Percentiles rank a stretch among this genome's conserved stretches.
Conservation (phyloP, 768 basidiomycete genomes). For the Lactarius sanguifluus region DNA sequence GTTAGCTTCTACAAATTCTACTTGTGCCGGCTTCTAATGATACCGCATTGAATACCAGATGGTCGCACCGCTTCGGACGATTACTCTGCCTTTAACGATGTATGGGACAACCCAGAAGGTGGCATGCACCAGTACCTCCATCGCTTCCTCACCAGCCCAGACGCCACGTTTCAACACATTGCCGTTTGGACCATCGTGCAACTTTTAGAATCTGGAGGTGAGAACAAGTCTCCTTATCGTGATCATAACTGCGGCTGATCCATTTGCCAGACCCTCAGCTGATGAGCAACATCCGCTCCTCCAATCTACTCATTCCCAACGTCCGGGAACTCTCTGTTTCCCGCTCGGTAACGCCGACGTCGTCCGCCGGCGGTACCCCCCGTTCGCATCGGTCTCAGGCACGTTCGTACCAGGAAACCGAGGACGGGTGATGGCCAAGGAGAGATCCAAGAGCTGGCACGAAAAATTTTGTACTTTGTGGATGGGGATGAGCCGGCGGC, state of each 20-base stretch:
- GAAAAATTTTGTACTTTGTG: slow-evolving; percentile 84
- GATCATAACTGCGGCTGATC: slow-evolving; percentile 6
- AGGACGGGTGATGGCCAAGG: slow-evolving; percentile 82
- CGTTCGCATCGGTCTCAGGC: slow-evolving; percentile 64
- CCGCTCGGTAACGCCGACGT: slow-evolving; percentile 65
- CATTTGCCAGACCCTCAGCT: slow-evolving; percentile 71
- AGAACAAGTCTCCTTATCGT: slow-evolving; percentile 23
- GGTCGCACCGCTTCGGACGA: slow-evolving; percentile 77
- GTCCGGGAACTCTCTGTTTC: slow-evolving; percentile 82
- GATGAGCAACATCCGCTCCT: slow-evolving; percentile 86
- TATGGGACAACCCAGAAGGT: slow-evolving; percentile 97
- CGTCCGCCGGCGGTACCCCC: slow-evolving; percentile 69
- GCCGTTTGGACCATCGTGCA: slow-evolving; percentile 99
- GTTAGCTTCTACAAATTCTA: slow-evolving; percentile 41
- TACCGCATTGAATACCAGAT: slow-evolving; percentile 45
- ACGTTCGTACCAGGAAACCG: slow-evolving; percentile 79
- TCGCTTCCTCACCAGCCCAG: slow-evolving; percentile 88
- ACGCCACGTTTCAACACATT: slow-evolving; percentile 99
- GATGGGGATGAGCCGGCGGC: slow-evolving; percentile 69
- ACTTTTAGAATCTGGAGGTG: slow-evolving; percentile 92
- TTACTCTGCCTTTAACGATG: slow-evolving; percentile 95
- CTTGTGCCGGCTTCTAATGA: slow-evolving; percentile 3
- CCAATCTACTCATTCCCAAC: slow-evolving; percentile 76
- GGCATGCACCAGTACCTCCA: slow-evolving; percentile 95
- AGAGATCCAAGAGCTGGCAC: slow-evolving; percentile 84